A percentile compares a stretch with the other conserved stretches of the same genome.
These are phyloP conservation scores for Vigna hirtella DNA, from an alignment of 306 rosid genomes.

Conservation along the genomic window DNA sequence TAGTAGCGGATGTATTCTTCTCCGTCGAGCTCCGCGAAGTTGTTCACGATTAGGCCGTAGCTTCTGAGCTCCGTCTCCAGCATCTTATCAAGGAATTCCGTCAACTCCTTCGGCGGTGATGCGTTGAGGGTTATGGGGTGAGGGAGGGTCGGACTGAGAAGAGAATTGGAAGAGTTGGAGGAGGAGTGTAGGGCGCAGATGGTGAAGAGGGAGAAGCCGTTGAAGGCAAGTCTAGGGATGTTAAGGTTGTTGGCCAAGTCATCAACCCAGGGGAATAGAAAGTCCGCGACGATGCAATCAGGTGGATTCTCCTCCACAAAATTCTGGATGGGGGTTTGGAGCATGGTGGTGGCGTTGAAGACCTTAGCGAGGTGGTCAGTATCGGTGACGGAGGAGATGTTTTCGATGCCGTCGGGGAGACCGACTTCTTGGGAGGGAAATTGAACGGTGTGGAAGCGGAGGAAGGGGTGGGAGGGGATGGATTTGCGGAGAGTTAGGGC, in stretches of 20 bases:
- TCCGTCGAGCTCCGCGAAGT: slow-evolving; percentile 45
- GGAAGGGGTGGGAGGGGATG: neutral
- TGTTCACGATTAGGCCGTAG: slow-evolving; percentile 45
- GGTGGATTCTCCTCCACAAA: slow-evolving; percentile 36
- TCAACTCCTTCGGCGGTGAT: neutral
- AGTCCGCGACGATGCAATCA: slow-evolving; percentile 39
- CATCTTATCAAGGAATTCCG: neutral
- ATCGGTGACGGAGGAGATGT: neutral
- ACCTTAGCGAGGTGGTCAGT: neutral
- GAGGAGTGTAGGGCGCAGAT: slow-evolving; percentile 14
- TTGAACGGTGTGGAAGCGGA: neutral
- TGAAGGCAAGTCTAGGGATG: slow-evolving; percentile 44
- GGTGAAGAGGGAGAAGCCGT: slow-evolving; percentile 28
- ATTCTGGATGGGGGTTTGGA: neutral
- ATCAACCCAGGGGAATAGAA: slow-evolving; percentile 37
- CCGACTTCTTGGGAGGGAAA: neutral
- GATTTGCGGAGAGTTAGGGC: slow-evolving; percentile 21
- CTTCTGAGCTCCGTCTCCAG: slow-evolving; percentile 36
- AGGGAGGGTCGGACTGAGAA: slow-evolving; percentile 32
- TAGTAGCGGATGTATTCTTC: slow-evolving; percentile 34
- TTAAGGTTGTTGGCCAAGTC: slow-evolving; percentile 24
- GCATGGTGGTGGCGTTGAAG: neutral
- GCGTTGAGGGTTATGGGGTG: slow-evolving; percentile 34
- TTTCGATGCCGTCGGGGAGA: neutral
- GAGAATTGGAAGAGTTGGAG: neutral